phyloP scores from a whole-genome alignment of 2,329 filamentous ascomycete species.

The Rhynchosporium secalis region DNA sequence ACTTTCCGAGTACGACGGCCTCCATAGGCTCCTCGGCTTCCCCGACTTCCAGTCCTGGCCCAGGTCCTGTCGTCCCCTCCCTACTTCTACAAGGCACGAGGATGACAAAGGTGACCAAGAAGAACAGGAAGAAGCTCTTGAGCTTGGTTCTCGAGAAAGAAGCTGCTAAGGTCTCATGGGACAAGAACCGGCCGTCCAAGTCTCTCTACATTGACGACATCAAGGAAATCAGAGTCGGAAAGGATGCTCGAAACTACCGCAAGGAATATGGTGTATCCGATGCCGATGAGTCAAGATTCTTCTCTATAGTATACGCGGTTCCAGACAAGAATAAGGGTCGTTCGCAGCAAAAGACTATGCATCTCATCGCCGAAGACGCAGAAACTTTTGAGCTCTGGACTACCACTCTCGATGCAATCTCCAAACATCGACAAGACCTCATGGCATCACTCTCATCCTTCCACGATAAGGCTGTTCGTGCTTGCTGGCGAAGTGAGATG shows the following conservation, averaged over 20 bases:
- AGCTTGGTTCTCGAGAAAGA: constrained; percentile 74
- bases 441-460: constrained; percentile 89
- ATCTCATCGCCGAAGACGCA: constrained; percentile 77
- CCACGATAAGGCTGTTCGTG: constrained; percentile 75
- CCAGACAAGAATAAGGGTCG: constrained; percentile 74
- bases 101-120: constrained; percentile 83
- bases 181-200: constrained; percentile 74
- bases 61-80: constrained; percentile 74
- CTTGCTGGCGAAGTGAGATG: constrained; percentile 88
- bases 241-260: constrained; percentile 84
- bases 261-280: constrained; percentile 75
- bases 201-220: constrained; percentile 94
- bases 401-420: constrained; percentile 77
- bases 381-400: constrained; percentile 78
- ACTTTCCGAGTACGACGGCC: constrained; percentile 51
- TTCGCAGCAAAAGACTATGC: constrained; percentile 69
- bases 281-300: constrained; percentile 71
- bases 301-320: constrained; percentile 85
- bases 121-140: constrained; percentile 69
- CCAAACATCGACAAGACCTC: constrained; percentile 81
- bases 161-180: constrained; percentile 85
- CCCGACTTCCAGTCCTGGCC: constrained; percentile 42
- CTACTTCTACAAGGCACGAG: constrained; percentile 75
- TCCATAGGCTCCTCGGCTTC: constrained; percentile 49
- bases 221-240: constrained; percentile 80